A percentile compares a stretch with the other conserved stretches of the same genome.
Evolutionary conservation across 345 rosid genomes (phyloP).

Genomic region (Carallia pectinifolia): DNA sequence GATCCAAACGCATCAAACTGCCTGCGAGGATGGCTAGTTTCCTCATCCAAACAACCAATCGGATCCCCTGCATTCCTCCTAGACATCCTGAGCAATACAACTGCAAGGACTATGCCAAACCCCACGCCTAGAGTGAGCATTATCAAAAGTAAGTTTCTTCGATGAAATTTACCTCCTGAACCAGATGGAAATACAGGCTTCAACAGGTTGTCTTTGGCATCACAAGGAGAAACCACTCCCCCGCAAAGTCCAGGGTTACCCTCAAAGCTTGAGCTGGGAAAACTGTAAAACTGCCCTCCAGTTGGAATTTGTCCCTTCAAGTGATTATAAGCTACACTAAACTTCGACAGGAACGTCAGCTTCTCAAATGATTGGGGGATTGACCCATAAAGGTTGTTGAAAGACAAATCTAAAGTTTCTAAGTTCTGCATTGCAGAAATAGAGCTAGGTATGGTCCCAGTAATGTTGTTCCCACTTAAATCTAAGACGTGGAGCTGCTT

Average conservation of each 20-base stretch:
- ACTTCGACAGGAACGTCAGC: constrained; percentile 80
- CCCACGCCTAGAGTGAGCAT: constrained; percentile 61
- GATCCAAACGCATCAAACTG: constrained; percentile 48
- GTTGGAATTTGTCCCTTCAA: constrained; percentile 66
- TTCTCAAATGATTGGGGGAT: constrained; percentile 69
- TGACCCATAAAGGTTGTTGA: constrained; percentile 59
- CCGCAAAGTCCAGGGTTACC: constrained; percentile 86
- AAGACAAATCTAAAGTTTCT: constrained; percentile 74
- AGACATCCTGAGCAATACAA: constrained; percentile 53
- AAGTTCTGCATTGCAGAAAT: constrained; percentile 67
- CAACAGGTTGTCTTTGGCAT: constrained; percentile 29
- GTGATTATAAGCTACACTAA: constrained; percentile 77
- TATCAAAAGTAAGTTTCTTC: constrained; percentile 61
- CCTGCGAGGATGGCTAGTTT: constrained; percentile 39
- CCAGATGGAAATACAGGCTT: constrained; percentile 40
- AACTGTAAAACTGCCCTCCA: constrained; percentile 86
- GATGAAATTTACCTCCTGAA: constrained; percentile 42
- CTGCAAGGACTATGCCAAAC: constrained; percentile 50
- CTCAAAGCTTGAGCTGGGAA: constrained; percentile 83
- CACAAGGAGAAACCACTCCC: constrained; percentile 57
- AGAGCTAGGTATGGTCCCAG: constrained; percentile 67
- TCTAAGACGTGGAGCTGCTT: constrained; percentile 90
- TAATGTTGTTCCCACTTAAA: constrained; percentile 77
- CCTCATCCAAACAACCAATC: constrained; percentile 55
- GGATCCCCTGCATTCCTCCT: constrained; percentile 47